phyloP scores from a whole-genome alignment of 2,329 filamentous ascomycete genomes.

The Zymoseptoria pseudotritici region DNA sequence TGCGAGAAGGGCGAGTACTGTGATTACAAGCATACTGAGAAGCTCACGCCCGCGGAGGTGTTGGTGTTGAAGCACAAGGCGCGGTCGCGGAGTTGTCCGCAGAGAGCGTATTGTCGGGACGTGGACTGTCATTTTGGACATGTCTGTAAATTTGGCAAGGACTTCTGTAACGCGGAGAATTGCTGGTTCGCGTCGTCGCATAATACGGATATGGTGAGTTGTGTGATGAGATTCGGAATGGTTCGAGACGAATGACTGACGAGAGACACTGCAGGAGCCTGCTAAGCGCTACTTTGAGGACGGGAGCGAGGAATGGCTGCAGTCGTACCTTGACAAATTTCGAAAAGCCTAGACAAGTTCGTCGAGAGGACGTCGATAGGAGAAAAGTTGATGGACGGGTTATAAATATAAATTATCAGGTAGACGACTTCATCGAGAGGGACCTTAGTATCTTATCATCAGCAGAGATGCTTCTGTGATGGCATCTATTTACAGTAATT shows the following conservation, averaged over 20 bases:
- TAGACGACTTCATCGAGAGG: too few relatives aligned
- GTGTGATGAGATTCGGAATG: background rate
- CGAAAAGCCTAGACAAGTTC: background rate
- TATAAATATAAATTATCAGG: too few relatives aligned
- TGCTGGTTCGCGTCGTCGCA: constrained; percentile 24
- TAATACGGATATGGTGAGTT: constrained; percentile 31
- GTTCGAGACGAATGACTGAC: background rate
- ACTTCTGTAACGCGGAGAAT: constrained; percentile 30
- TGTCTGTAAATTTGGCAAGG: constrained; percentile 32
- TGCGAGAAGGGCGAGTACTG: constrained; percentile 37
- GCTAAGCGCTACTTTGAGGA: constrained; percentile 25
- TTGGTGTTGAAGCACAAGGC: constrained; percentile 38
- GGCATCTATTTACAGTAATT: too few relatives aligned
- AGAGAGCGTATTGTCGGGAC: constrained; percentile 32
- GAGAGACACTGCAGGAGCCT: constrained; percentile 15
- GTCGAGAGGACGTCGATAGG: too few relatives aligned
- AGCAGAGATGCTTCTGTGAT: too few relatives aligned
- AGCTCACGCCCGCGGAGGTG: constrained; percentile 31
- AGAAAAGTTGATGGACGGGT: too few relatives aligned
- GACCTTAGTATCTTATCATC: too few relatives aligned
- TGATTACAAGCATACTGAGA: constrained; percentile 37
- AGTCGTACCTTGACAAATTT: constrained; percentile 17
- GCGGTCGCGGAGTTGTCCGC: constrained; percentile 33
- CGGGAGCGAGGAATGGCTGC: constrained; percentile 24
- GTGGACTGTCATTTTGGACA: constrained; percentile 39